Evolutionary conservation across 148 eudicot species (phyloP).

Genomic region (Silene latifolia): DNA sequence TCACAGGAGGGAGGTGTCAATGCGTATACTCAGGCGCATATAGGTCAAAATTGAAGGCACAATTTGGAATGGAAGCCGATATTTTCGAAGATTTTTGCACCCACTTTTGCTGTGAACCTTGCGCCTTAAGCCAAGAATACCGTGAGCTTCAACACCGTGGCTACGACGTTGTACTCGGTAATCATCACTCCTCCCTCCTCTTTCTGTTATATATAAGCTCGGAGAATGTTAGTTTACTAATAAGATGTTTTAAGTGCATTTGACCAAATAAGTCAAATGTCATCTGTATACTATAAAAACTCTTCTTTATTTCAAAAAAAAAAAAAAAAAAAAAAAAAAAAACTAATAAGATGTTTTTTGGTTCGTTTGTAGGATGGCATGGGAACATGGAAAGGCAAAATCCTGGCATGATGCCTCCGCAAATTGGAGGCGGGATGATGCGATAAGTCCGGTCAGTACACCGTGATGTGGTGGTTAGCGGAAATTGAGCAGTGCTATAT

Average conservation of each 20-base stretch:
- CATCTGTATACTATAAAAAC: too few relatives aligned
- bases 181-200: too few relatives aligned
- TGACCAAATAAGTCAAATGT: too few relatives aligned
- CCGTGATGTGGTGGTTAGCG: neutral
- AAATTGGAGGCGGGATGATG: conserved; percentile 30
- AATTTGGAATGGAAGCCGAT: conserved; percentile 26
- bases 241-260: too few relatives aligned
- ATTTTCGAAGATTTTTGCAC: conserved; percentile 29
- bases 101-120: conserved; percentile 35
- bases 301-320: too few relatives aligned
- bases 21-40: conserved; percentile 38
- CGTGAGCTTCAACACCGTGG: conserved; percentile 52
- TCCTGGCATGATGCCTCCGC: conserved; percentile 27
- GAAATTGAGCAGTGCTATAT: neutral
- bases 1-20: conserved; percentile 35
- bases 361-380: conserved; percentile 28
- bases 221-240: too few relatives aligned
- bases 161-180: conserved; percentile 37
- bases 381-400: conserved; percentile 36
- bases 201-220: too few relatives aligned
- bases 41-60: conserved; percentile 34
- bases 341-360: neutral
- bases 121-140: conserved; percentile 51
- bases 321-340: too few relatives aligned
- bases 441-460: conserved; percentile 11